Percentiles rank a stretch among this genome's conserved stretches.
phyloP scores from a whole-genome alignment of 768 basidiomycete species.

The Rhizopogon sp. region DNA sequence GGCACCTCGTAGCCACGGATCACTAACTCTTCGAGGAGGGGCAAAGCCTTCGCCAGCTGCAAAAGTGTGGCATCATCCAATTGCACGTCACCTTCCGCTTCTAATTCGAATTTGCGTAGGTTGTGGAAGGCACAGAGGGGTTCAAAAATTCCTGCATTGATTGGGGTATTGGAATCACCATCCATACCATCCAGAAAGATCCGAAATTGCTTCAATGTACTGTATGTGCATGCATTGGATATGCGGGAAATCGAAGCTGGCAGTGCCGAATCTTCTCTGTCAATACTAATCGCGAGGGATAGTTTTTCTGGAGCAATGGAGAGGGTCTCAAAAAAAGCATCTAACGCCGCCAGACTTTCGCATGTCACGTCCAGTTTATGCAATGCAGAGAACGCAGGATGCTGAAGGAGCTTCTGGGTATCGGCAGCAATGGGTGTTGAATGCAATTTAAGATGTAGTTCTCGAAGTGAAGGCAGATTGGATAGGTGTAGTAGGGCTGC shows the following conservation, averaged over 20 bases:
- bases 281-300: neutral
- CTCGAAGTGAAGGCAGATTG: neutral
- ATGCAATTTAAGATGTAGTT: neutral
- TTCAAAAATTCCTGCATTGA: neutral
- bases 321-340: neutral
- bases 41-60: slow-evolving; percentile 1
- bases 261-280: neutral
- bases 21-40: neutral
- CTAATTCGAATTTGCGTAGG: neutral
- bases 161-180: neutral
- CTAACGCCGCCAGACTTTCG: neutral
- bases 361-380: neutral
- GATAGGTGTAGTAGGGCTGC: neutral
- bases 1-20: neutral
- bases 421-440: neutral
- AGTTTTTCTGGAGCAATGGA: neutral
- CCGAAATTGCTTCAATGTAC: neutral
- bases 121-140: neutral
- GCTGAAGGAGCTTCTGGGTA: neutral
- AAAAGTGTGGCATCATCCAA: neutral
- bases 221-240: neutral
- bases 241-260: neutral
- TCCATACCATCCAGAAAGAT: neutral
- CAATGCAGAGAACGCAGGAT: neutral
- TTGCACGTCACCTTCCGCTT: neutral